A percentile compares a stretch with the other conserved stretches of the same genome.
Evolutionary conservation across 169 alveolate genomes (phyloP).

Genomic region (Pseudocohnilembus persalinus): DNA sequence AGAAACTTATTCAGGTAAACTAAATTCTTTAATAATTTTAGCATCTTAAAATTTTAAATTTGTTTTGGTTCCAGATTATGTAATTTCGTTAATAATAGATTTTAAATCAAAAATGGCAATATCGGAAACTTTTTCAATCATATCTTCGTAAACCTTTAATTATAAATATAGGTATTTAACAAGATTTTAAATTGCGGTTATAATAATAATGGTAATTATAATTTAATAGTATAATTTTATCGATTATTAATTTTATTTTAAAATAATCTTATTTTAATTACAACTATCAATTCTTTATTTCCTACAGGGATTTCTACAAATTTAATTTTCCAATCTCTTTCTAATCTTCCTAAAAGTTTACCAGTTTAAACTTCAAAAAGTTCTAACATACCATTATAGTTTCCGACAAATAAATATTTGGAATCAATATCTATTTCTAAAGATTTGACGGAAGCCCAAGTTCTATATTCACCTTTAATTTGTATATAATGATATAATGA

Average conservation of each 20-base stretch:
- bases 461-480: constrained; percentile 40
- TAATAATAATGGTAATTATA: no score
- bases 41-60: neutral
- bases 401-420: constrained; percentile 52
- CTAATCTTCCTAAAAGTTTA: constrained; percentile 18
- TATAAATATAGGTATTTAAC: neutral
- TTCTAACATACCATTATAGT: constrained; percentile 41
- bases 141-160: constrained; percentile 6
- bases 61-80: neutral
- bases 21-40: no score
- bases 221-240: no score
- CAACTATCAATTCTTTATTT: constrained; percentile 33
- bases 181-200: no score
- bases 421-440: constrained; percentile 48
- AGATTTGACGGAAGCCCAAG: constrained; percentile 53
- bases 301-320: constrained; percentile 40
- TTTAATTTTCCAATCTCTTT: constrained; percentile 35
- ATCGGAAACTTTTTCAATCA: constrained; percentile 14
- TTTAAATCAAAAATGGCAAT: constrained; percentile 26
- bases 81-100: constrained; percentile 12
- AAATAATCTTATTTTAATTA: neutral
- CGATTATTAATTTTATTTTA: no score
- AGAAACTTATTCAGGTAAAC: neutral
- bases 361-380: constrained; percentile 47
- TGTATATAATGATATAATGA: no score